Base-by-base conservation (phyloP, 306 rosid genomes). In the Prunus persica region DNA sequence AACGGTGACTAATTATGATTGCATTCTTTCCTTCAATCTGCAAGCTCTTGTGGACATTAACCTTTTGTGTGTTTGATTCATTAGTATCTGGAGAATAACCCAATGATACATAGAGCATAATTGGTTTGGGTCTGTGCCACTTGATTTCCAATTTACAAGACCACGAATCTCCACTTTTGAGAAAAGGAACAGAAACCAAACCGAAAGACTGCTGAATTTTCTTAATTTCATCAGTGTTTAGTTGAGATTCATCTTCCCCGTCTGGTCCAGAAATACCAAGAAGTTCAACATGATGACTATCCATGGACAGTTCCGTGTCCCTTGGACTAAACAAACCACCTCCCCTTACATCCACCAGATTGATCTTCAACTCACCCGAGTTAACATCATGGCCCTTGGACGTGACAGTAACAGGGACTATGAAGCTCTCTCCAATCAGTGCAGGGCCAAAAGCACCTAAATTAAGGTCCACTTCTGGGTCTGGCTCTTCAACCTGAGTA, bases 281-380 rank as follows among this genome's bases (percentile, higher is more conserved):
- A 82, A 95, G 95, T 88, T 95, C 89, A 75, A 95, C 99, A 72
- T 95, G 97, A 85, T 89, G 93, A 82, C 80, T 85, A 50, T 89
- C 96, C 73, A 41, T 9, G 68, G 91, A 81, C 27, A 81, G 72
- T 79, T 91, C 96, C 22, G 88, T 65, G 67, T 90, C 99, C 84
- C 96, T 92, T 11, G 97, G 99, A 85, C 99, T 92, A 88, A 85
- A 90, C 84, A 95, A 88, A 58, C 93, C 96, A 79, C 93, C 97
- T 50, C 99, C 97, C 78, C 78, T 86, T 20, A 92, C 96, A 88
- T 95, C 99, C 81, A 92, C 97, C 69, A 95, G 88, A 86, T 95
- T 95, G 85, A 95, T 95, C 89, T 95, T 95, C 85, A 95, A 84
- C 78, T 92, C 99, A 28, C 97, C 99, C 20, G 89, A 86, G 82